Base-by-base conservation (phyloP, 495 filamentous ascomycete species). In the Aspergillus avenaceus region DNA sequence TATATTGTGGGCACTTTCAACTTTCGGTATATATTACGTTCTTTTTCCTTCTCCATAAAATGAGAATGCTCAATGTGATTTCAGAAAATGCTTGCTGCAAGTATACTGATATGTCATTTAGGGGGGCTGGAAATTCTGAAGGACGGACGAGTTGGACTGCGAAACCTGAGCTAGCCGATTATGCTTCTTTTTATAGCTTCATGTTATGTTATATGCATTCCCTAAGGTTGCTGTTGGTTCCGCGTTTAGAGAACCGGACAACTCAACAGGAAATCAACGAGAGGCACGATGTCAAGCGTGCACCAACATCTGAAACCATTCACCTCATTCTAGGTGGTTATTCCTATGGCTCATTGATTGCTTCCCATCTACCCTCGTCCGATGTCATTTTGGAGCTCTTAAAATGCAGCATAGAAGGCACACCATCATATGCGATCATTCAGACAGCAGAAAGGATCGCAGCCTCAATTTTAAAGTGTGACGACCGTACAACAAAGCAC, bases 1-100 rank as follows among this genome's bases (percentile, higher is more conserved):
- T 92, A 79, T 58, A 65, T 95, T 2, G 88, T 97, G 14, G 86
- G 77, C 5, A 95, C 89, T 1, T 97, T 97, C 65, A 97, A 98
- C 61, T 96, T 97, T 56, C 82, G 91, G 91, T 95, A 66, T 16
- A 60, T 51, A 38, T n/a, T 7, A 13, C 21, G 18, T n/a, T 5
- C 43, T 46, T 46, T 34, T 7, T n/a, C n/a, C n/a, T n/a, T n/a
- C n/a, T n/a, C n/a, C n/a, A n/a, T n/a, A n/a, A n/a, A n/a, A n/a
- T n/a, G n/a, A n/a, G n/a, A n/a, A n/a, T n/a, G n/a, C n/a, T n/a
- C n/a, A n/a, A n/a, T n/a, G 12, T 14, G 21, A 13, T 2, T 8
- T 22, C 19, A 8, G 13, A 25, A 12, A 24, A 26, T 38, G 14
- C 6, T 19, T 13, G 7, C 22, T 26, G n/a, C n/a, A 8, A 26